These are phyloP conservation scores for Platanthera guangdongensis DNA, from an alignment of 106 monocot species.

Conservation along the genomic window DNA sequence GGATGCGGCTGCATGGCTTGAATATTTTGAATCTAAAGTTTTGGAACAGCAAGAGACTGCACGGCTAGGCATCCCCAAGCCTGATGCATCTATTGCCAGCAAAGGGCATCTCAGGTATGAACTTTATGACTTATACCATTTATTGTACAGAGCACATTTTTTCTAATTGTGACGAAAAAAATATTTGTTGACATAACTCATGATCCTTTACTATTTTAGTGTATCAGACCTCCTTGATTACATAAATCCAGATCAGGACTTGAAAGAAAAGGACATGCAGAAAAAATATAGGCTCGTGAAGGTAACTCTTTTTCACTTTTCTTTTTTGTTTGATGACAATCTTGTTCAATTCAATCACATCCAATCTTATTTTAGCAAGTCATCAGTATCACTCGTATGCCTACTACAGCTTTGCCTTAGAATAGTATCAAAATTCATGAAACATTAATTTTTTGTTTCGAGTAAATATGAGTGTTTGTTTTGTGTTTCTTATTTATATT, in stretches of 20 bases:
- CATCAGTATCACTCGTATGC: not conserved
- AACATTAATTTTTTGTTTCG: too few relatives aligned
- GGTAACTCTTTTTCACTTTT: constrained; percentile 24
- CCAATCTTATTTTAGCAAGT: not conserved
- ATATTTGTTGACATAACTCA: not conserved
- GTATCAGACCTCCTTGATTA: constrained; percentile 98
- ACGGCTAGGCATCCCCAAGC: constrained; percentile 83
- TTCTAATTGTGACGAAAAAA: not conserved
- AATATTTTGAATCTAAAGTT: constrained; percentile 94
- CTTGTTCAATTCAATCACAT: not conserved
- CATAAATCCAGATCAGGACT: constrained; percentile 86
- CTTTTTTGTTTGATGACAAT: not conserved
- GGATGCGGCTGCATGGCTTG: constrained; percentile 98
- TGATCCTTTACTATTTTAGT: constrained; percentile 50
- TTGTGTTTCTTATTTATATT: too few relatives aligned
- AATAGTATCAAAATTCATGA: not conserved
- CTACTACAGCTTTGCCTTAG: not conserved
- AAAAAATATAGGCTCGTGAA: constrained; percentile 54
- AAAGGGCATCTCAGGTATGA: constrained; percentile 94
- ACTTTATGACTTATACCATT: not conserved
- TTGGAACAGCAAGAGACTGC: constrained; percentile 91
- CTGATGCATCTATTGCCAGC: constrained; percentile 93
- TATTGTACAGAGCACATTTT: not conserved
- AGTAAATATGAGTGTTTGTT: too few relatives aligned
- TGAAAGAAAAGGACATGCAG: constrained; percentile 55